Conservation (phyloP, 805 yeast species). For the Tetrapisispora iriomotensis region DNA sequence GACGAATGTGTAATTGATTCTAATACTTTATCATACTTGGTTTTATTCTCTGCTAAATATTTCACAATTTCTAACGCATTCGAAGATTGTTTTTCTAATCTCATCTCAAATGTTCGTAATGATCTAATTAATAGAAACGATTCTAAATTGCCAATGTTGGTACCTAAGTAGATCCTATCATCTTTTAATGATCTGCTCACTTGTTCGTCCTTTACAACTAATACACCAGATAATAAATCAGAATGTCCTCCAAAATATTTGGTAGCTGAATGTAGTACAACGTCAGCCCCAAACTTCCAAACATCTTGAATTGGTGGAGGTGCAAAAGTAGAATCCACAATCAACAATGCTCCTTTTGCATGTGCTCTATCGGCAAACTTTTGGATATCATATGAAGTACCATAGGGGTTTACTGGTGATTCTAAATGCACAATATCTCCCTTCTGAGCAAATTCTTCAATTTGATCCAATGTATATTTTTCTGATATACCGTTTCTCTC, state of each 20-base stretch:
- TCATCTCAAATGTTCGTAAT: conserved; percentile 66
- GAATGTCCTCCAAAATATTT: conserved; percentile 96
- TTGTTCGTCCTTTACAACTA: conserved; percentile 50
- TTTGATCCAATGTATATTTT: conserved; percentile 40
- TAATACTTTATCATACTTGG: conserved; percentile 38
- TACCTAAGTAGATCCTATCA: conserved; percentile 68
- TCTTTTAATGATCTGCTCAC: conserved; percentile 37
- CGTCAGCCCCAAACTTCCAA: conserved; percentile 73
- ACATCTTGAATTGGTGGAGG: conserved; percentile 86
- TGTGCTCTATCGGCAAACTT: conserved; percentile 65
- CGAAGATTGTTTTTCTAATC: conserved; percentile 56
- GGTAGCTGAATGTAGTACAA: conserved; percentile 88
- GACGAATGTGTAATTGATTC: conserved; percentile 59
- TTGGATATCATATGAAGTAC: conserved; percentile 52
- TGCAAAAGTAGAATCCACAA: conserved; percentile 84
- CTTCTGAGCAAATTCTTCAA: conserved; percentile 35
- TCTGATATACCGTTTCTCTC: conserved; percentile 51
- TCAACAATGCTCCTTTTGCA: conserved; percentile 57
- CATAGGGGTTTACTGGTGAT: conserved; percentile 83
- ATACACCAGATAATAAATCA: conserved; percentile 74
- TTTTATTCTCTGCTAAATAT: conserved; percentile 42
- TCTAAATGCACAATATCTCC: conserved; percentile 81
- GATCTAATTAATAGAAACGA: conserved; percentile 67
- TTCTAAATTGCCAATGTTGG: conserved; percentile 72
- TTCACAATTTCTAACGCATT: conserved; percentile 55